Conservation (phyloP, 768 basidiomycete genomes). For the Auricularia auricula-judae region DNA sequence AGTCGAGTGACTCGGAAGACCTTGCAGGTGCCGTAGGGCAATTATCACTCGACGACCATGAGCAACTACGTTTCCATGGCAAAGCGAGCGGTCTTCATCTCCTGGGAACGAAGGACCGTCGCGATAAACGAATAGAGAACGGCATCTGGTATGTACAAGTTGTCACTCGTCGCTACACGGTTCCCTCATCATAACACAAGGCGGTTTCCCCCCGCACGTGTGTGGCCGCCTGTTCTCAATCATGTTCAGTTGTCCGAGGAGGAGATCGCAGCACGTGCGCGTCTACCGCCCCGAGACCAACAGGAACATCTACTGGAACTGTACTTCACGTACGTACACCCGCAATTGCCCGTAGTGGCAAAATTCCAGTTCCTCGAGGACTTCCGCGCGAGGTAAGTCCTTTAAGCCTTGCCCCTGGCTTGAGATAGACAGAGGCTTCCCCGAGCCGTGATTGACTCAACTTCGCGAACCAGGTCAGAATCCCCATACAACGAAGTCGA, state of each 20-base stretch:
- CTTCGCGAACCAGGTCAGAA: neutral
- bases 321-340: conserved; percentile 77
- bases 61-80: conserved; percentile 73
- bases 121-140: conserved; percentile 58
- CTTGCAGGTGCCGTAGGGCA: conserved; percentile 71
- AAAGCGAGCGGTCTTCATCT: conserved; percentile 75
- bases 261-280: conserved; percentile 9
- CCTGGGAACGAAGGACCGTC: conserved; percentile 47
- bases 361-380: conserved; percentile 57
- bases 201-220: conserved; percentile 63
- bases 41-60: conserved; percentile 78
- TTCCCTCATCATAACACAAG: neutral
- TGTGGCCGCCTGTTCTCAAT: conserved; percentile 61
- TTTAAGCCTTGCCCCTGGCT: neutral
- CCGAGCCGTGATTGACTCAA: neutral
- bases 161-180: conserved; percentile 3
- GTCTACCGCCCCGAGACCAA: conserved; percentile 43
- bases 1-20: conserved; percentile 14
- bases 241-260: neutral
- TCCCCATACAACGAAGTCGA: conserved; percentile 2
- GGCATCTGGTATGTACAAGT: conserved; percentile 55
- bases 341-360: conserved; percentile 66
- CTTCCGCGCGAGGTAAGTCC: conserved; percentile 18
- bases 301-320: conserved; percentile 64
- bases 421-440: neutral